Conservation (phyloP, 176 grass and related monocot genomes). For the Secale cereale region DNA sequence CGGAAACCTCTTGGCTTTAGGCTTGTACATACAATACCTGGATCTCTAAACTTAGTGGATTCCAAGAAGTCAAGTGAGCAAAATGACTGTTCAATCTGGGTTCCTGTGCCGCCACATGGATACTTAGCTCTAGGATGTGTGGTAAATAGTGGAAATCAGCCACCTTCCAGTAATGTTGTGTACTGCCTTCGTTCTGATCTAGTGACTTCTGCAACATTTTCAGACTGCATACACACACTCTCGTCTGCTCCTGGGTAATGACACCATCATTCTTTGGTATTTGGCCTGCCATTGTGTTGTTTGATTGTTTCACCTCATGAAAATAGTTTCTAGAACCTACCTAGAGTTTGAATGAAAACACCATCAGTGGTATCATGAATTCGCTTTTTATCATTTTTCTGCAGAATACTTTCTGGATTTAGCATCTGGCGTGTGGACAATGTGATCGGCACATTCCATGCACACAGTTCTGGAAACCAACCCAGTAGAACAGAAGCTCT, state of each 20-base stretch:
- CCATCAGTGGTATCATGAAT: not conserved
- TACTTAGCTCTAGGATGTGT: constrained; percentile 89
- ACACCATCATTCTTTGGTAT: constrained; percentile 5
- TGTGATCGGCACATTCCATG: constrained; percentile 69
- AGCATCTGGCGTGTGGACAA: constrained; percentile 94
- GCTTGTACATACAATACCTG: constrained; percentile 62
- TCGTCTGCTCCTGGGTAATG: constrained; percentile 58
- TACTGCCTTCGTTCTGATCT: constrained; percentile 96
- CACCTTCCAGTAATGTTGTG: constrained; percentile 81
- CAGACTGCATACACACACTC: constrained; percentile 60
- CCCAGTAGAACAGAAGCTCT: constrained; percentile 53
- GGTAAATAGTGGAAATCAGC: constrained; percentile 63
- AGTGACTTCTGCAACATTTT: constrained; percentile 67
- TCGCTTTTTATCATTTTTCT: constrained; percentile 15
- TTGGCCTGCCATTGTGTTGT: constrained; percentile 8
- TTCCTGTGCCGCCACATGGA: constrained; percentile 77
- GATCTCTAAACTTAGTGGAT: constrained; percentile 27
- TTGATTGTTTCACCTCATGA: not conserved
- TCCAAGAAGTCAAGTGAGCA: constrained; percentile 30
- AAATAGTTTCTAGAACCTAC: not conserved
- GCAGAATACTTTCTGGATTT: constrained; percentile 58
- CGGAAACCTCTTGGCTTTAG: constrained; percentile 84
- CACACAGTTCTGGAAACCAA: constrained; percentile 68
- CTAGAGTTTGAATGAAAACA: not conserved
- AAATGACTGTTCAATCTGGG: constrained; percentile 86